Base-by-base conservation (phyloP, 306 rosid species). In the Luffa aegyptiaca region DNA sequence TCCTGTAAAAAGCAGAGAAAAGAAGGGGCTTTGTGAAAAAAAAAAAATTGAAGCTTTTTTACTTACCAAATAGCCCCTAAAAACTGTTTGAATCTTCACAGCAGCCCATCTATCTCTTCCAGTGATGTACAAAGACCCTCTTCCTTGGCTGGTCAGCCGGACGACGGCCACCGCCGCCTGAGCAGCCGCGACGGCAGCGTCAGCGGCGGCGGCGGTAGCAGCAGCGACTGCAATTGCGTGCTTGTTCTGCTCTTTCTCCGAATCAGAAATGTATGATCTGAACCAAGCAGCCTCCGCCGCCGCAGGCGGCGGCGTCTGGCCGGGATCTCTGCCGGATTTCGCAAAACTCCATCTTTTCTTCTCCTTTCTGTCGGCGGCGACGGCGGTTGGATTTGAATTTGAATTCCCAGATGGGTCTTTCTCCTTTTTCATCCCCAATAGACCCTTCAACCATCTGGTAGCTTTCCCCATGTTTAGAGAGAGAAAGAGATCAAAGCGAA, bases 141-240 rank as follows among this genome's bases (percentile, higher is more conserved):
- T 75, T 1, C 97, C 92, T 7, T 88, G 90, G 72, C 98, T 96
- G 1, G 98, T 96, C 5, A 96, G 89, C 81, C 98, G 87, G 46
- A 96, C 98, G 37, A 93, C 99, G 0, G 97, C 99, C 26, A 90
- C 97, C 0, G 99, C 99, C 0, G 99, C 99, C 77, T 90, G 97
- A 0, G 99, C 99, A 0, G 99, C 97, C 0, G 91, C 99, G 4
- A 93, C 94, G 0, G 99, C 99, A 0, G 98, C 98, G 16, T 96
- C 99, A 0, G 98, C 99, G 0, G 97, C 99, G 0, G 99, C 99
- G 0, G 99, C 96, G 0, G 99, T 93, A 39, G 99, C 99, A 0
- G 97, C 98, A 7, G 99, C 99, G 35, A 96, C 99, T 0, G 99
- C 99, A 89, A 96, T 96, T 57, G 99, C 99, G 86, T 96, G 98